Evolutionary conservation across 2,329 filamentous ascomycete species (phyloP).

Genomic region (Aspergillus pseudotamarii): DNA sequence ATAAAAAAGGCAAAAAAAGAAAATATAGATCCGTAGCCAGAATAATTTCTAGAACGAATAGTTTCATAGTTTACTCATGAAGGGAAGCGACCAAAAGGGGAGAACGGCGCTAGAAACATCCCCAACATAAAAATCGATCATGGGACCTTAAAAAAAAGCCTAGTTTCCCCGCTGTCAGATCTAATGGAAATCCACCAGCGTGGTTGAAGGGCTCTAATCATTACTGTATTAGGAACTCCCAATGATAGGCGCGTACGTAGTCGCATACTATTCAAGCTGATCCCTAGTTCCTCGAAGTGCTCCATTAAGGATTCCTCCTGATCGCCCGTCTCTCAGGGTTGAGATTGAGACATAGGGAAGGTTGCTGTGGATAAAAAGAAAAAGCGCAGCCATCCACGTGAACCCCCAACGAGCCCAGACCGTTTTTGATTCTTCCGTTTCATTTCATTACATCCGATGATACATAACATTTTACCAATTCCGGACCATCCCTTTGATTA

Average conservation of each 20-base stretch:
- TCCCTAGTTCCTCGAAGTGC: background rate
- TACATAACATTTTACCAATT: constrained; percentile 7
- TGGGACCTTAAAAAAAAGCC: constrained; percentile 29
- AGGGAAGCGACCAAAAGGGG: background rate
- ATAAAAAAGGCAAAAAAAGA: background rate
- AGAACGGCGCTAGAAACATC: background rate
- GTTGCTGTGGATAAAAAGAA: background rate
- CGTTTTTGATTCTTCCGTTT: background rate
- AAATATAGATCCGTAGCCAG: background rate
- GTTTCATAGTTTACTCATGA: background rate
- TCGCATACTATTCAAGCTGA: background rate
- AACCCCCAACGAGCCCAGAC: constrained; percentile 2
- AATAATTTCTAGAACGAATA: background rate
- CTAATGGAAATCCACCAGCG: constrained; percentile 8
- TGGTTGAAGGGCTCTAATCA: constrained; percentile 3
- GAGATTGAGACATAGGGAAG: background rate
- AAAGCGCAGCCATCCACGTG: constrained; percentile 11
- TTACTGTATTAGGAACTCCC: background rate
- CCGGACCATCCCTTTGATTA: constrained; percentile 2
- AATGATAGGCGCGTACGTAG: constrained; percentile 5
- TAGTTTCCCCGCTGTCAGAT: constrained; percentile 30
- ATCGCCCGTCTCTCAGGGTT: constrained; percentile 1
- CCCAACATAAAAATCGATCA: constrained; percentile 23
- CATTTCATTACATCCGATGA: background rate
- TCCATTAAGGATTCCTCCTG: constrained; percentile 2